Conservation (phyloP, 768 basidiomycete species). For the Suillus hirtellus region DNA sequence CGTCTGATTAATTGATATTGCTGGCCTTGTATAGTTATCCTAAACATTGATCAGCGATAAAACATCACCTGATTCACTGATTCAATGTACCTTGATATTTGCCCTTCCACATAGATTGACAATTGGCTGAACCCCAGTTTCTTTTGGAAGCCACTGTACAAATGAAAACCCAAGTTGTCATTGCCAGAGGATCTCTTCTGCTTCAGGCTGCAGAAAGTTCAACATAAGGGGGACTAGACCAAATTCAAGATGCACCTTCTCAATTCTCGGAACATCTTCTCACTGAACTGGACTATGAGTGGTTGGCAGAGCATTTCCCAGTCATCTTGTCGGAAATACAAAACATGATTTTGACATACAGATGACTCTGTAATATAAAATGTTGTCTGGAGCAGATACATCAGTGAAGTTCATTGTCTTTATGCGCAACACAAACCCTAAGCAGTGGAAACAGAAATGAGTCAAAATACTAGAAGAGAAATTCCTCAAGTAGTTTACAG, state of each 20-base stretch:
- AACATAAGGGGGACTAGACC: slow-evolving; percentile 1
- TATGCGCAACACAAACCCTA: slow-evolving; percentile 49
- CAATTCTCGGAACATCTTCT: slow-evolving; percentile 70
- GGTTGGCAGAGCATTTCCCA: slow-evolving; percentile 87
- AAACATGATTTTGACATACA: slow-evolving; percentile 76
- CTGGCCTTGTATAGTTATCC: slow-evolving; percentile 32
- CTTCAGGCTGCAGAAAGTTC: slow-evolving; percentile 52
- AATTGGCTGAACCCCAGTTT: slow-evolving; percentile 91
- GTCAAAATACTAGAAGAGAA: no score
- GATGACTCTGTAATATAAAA: slow-evolving; percentile 95
- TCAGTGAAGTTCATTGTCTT: not conserved
- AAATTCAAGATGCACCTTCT: slow-evolving; percentile 49
- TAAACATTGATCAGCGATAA: slow-evolving; percentile 16
- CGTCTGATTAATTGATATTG: slow-evolving; percentile 83
- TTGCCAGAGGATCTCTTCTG: slow-evolving; percentile 64
- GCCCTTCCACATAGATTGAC: slow-evolving; percentile 77
- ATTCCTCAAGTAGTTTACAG: no score
- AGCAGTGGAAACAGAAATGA: slow-evolving; percentile 79
- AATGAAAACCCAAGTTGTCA: slow-evolving; percentile 82
- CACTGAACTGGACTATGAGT: slow-evolving; percentile 70
- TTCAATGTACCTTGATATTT: slow-evolving; percentile 29
- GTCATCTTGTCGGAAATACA: slow-evolving; percentile 95
- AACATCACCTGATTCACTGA: not conserved
- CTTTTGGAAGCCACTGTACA: slow-evolving; percentile 89
- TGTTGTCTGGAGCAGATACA: slow-evolving; percentile 56